phyloP scores from a whole-genome alignment of 1,284 basidiomycete genomes.

The Ustilago xerochloae region DNA sequence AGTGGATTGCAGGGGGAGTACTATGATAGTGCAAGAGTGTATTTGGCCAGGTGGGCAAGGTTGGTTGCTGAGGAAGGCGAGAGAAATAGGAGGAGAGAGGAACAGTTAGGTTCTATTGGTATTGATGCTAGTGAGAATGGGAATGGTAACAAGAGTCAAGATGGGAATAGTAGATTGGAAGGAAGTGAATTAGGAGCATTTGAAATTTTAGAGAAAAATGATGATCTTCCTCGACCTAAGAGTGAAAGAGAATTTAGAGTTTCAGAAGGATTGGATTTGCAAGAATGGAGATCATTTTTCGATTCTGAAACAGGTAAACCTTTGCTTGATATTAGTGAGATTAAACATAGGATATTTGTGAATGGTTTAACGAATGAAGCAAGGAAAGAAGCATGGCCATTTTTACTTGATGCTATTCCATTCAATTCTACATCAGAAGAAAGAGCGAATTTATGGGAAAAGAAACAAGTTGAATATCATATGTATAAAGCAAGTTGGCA shows the following conservation, averaged over 20 bases:
- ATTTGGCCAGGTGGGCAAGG: constrained; percentile 94
- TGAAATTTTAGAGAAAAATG: constrained; percentile 49
- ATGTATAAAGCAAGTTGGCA: constrained; percentile 47
- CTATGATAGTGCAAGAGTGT: constrained; percentile 94
- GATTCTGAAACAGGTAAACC: constrained; percentile 37
- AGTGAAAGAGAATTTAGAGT: constrained; percentile 33
- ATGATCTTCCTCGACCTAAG: constrained; percentile 36
- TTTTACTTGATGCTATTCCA: constrained; percentile 82
- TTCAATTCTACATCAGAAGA: constrained; percentile 74
- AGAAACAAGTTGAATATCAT: constrained; percentile 38
- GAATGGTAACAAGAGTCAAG: background rate
- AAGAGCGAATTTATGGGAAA: constrained; percentile 46
- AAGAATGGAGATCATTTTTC: constrained; percentile 55
- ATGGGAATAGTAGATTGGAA: constrained; percentile 6
- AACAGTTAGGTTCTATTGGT: constrained; percentile 22
- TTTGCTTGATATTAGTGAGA: constrained; percentile 19
- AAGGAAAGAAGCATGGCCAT: constrained; percentile 79
- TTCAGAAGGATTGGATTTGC: constrained; percentile 28
- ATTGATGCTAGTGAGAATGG: background rate
- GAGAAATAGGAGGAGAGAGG: constrained; percentile 50
- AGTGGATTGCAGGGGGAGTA: constrained; percentile 71
- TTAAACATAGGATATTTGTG: constrained; percentile 57
- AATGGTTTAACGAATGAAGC: constrained; percentile 50
- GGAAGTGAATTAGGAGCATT: constrained; percentile 54
- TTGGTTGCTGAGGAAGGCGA: constrained; percentile 76